Evolutionary conservation across 2,329 filamentous ascomycete species (phyloP).

Genomic region (Truncatella angustata): DNA sequence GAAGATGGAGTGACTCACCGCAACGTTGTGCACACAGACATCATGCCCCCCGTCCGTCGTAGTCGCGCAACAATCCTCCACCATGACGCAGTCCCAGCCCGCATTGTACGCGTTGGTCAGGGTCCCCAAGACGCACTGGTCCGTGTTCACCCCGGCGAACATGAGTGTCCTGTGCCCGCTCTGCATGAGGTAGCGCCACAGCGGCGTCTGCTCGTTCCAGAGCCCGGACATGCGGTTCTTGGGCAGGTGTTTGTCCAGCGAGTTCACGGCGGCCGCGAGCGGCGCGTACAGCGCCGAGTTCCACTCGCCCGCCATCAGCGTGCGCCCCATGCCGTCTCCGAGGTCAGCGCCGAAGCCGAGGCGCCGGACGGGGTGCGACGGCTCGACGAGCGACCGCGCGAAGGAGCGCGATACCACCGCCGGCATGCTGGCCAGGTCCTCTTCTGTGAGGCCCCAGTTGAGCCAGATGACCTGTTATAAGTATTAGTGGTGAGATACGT

Average conservation of each 20-base stretch:
- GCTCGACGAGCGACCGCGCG: slow-evolving; percentile 33
- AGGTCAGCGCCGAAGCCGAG: slow-evolving; percentile 46
- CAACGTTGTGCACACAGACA: slow-evolving; percentile 33
- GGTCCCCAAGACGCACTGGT: slow-evolving; percentile 59
- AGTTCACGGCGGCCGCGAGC: slow-evolving; percentile 36
- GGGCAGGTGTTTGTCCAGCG: slow-evolving; percentile 48
- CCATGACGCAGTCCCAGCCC: slow-evolving; percentile 54
- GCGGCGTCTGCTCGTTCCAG: slow-evolving; percentile 43
- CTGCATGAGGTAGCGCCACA: slow-evolving; percentile 37
- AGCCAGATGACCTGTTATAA: slow-evolving; percentile 43
- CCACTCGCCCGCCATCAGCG: slow-evolving; percentile 54
- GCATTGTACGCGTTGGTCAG: slow-evolving; percentile 53
- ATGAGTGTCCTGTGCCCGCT: slow-evolving; percentile 46
- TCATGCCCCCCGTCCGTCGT: slow-evolving; percentile 37
- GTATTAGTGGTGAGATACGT: not conserved
- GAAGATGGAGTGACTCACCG: no score
- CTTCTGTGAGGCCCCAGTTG: slow-evolving; percentile 57
- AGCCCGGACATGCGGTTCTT: slow-evolving; percentile 60
- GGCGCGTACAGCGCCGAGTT: slow-evolving; percentile 51
- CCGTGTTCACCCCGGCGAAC: slow-evolving; percentile 60
- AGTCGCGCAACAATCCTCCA: slow-evolving; percentile 54
- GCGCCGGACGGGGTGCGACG: slow-evolving; percentile 13
- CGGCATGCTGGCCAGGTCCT: slow-evolving; percentile 48
- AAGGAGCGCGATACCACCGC: slow-evolving; percentile 48
- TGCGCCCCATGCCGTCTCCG: slow-evolving; percentile 38